Base-by-base conservation (phyloP, 2,329 filamentous ascomycete species). In the Tricladium varicosporioides region DNA sequence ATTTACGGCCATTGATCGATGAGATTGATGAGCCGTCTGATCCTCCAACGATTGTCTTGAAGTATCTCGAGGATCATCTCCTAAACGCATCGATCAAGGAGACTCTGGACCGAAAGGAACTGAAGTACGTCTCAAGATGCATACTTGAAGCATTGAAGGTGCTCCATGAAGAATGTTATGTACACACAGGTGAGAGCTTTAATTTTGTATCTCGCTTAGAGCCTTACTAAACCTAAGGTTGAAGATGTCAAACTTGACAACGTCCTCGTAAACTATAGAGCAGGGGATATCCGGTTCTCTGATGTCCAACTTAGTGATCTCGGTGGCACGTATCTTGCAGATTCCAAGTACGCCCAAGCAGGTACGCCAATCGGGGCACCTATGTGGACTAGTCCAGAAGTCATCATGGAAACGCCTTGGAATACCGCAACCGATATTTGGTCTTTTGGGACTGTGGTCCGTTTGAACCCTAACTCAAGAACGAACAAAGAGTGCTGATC, bases 181-280 rank as follows among this genome's bases (percentile, higher is more conserved):
- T 61, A 33, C 53, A 59, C 43, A 59, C 49, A 45, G 53, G 58
- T 56, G 50, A 48, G 36, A 8, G 5, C 8, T 14, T 51, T 2
- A 13, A 13, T 22, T 33, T 48, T 10, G 2, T 18, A 32, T 48
- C 43, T 47, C 7, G 5, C 40, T n/a, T 31, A 11, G 40, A 43
- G 16, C 22, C 16, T 32, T 49, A 32, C 22, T 44, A 14, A 54
- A n/a, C n/a, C 16, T 19, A 42, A 42, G 27, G 18, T 32, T 48
- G 14, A 27, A 60, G 54, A 57, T 54, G 54, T 57, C 44, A 74
- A 74, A 54, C 70, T 63, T 7, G 61, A 71, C 36, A 73, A 73
- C 56, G 60, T 72, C 1, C 27, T 56, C 16, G 58, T 60, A 15
- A 55, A 60, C 33, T 60, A 60, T 27, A 46, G 45, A 44, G 33